A percentile compares a stretch with the other conserved stretches of the same genome.
Conservation (phyloP, 352 stramenopile genomes). For the Blastocystis sp. region DNA sequence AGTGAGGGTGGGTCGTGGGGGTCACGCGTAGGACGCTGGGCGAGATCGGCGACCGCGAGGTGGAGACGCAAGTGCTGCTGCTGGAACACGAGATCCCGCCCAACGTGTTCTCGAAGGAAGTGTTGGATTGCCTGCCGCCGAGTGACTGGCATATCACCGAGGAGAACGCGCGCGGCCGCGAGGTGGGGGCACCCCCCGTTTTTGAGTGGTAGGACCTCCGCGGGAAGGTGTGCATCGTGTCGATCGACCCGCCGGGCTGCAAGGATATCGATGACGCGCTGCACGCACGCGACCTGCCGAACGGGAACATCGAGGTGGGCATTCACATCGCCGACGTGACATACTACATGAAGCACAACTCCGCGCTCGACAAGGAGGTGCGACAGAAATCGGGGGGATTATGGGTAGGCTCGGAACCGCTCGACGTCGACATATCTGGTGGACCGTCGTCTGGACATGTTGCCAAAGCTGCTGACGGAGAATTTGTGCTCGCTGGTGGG, state of each 20-base stretch:
- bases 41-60: conserved; percentile 90
- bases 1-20: conserved; percentile 30
- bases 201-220: conserved; percentile 39
- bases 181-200: neutral
- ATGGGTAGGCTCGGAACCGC: conserved; percentile 74
- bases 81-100: conserved; percentile 92
- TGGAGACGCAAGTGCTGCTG: conserved; percentile 90
- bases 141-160: conserved; percentile 89
- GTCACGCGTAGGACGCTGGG: conserved; percentile 79
- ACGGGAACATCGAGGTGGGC: conserved; percentile 80
- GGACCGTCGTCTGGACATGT: conserved; percentile 96
- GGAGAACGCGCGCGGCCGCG: conserved; percentile 77
- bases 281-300: conserved; percentile 85
- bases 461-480: conserved; percentile 90
- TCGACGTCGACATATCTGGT: conserved; percentile 95
- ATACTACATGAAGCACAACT: conserved; percentile 90
- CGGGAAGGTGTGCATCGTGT: conserved; percentile 81
- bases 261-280: conserved; percentile 98
- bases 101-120: conserved; percentile 81
- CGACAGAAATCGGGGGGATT: conserved; percentile 73
- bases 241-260: conserved; percentile 83
- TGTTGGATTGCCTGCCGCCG: conserved; percentile 85
- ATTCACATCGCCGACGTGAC: conserved; percentile 96
- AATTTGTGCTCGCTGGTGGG: conserved; percentile 90
- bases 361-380: conserved; percentile 89